A percentile compares a stretch with the other conserved stretches of the same genome.
phyloP scores from a whole-genome alignment of 148 eudicot genomes.

The Rhododendron williamsianum region DNA sequence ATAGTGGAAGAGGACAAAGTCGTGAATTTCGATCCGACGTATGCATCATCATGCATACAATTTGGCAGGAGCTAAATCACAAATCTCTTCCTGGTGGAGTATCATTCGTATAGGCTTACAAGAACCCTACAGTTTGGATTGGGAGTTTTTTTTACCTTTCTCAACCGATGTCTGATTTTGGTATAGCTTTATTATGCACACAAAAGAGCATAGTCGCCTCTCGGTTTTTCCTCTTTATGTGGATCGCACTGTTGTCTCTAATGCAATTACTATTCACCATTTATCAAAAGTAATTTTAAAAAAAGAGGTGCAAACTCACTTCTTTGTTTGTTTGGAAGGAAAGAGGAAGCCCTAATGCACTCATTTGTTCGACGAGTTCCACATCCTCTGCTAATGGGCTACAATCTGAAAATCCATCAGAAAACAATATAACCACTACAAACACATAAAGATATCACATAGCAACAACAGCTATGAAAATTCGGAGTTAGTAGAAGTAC shows the following conservation, averaged over 20 bases:
- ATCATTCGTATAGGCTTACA: neutral
- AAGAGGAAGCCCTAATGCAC: slow-evolving; percentile 75
- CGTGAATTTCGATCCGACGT: neutral
- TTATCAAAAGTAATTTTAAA: neutral
- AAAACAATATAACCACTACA: slow-evolving; percentile 9
- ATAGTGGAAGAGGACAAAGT: neutral
- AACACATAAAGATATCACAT: neutral
- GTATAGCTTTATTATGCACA: neutral
- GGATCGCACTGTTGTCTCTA: neutral
- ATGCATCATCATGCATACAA: neutral
- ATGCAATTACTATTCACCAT: neutral
- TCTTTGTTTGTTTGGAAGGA: slow-evolving; percentile 71
- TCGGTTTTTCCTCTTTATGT: neutral
- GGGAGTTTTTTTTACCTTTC: neutral
- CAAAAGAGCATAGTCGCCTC: neutral
- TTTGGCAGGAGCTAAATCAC: neutral
- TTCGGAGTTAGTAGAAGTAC: neutral
- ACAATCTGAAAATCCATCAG: slow-evolving; percentile 23
- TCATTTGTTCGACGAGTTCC: slow-evolving; percentile 48
- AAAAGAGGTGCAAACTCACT: slow-evolving; percentile 23
- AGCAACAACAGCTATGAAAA: neutral
- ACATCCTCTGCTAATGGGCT: slow-evolving; percentile 28
- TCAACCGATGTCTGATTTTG: neutral
- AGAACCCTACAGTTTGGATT: neutral
- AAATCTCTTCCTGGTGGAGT: neutral